These are phyloP conservation scores for Pyricularia sp. DNA, from an alignment of 2,329 filamentous ascomycete species.

Conservation along the genomic window DNA sequence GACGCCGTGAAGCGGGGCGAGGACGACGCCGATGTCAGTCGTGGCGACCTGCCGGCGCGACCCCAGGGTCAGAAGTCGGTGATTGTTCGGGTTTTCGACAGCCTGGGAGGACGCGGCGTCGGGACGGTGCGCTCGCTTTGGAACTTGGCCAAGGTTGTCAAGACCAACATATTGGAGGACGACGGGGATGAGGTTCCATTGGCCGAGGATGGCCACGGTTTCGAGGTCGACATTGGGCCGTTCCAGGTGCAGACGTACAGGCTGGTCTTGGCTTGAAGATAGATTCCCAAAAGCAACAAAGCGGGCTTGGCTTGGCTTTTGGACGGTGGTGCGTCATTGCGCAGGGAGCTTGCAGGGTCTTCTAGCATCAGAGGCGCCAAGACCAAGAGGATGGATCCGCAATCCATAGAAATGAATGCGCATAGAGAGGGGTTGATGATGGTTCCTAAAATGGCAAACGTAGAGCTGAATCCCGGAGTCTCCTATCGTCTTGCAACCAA, in stretches of 20 bases:
- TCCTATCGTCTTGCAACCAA: not conserved
- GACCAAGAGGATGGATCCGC: not conserved
- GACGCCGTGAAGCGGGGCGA: constrained; percentile 52
- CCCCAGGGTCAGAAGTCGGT: constrained; percentile 25
- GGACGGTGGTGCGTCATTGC: not conserved
- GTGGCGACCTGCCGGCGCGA: constrained; percentile 3
- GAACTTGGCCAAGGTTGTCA: constrained; percentile 44
- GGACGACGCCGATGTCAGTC: constrained; percentile 27
- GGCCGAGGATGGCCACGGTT: constrained; percentile 9
- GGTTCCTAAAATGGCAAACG: not conserved
- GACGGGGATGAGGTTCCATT: constrained; percentile 37
- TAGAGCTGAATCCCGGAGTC: not conserved
- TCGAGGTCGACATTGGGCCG: constrained; percentile 36
- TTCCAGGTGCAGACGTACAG: constrained; percentile 49
- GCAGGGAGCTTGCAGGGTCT: not conserved
- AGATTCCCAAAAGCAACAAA: not conserved
- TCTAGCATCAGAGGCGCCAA: not conserved
- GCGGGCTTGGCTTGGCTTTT: not conserved
- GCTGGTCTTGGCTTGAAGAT: constrained; percentile 15
- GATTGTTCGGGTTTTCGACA: constrained; percentile 50
- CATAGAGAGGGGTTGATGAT: not conserved
- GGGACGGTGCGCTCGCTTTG: constrained; percentile 35
- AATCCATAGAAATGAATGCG: not conserved
- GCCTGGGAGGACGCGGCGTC: constrained; percentile 45
- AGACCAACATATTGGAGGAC: constrained; percentile 54